These are phyloP conservation scores for Corymbia maculata DNA, from an alignment of 345 rosid species.

Conservation along the genomic window DNA sequence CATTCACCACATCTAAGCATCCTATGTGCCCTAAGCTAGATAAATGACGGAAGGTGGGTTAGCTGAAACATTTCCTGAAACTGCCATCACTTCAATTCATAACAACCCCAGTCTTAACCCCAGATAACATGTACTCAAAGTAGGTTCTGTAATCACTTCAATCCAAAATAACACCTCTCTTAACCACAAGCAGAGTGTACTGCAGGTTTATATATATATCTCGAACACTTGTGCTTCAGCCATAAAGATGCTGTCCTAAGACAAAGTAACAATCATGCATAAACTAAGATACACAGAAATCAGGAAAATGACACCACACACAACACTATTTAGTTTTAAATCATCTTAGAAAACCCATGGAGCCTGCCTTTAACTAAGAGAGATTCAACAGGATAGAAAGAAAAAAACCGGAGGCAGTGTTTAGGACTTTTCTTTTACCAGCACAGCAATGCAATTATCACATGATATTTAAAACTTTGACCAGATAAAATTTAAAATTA, in stretches of 20 bases:
- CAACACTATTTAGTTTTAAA: neutral
- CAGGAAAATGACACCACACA: neutral
- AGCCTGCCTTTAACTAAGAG: neutral
- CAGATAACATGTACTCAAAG: too few species aligned
- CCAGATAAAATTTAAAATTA: neutral
- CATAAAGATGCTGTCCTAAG: neutral
- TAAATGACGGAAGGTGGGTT: neutral
- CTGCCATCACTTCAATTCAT: neutral
- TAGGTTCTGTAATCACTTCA: neutral
- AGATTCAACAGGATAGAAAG: neutral
- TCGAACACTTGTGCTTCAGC: neutral
- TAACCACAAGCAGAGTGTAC: neutral
- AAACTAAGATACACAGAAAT: neutral
- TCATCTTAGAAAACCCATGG: neutral
- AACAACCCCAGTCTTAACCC: too few species aligned
- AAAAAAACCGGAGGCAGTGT: neutral
- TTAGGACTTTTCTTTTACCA: neutral
- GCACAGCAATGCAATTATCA: neutral
- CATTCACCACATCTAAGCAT: neutral
- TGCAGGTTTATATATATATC: neutral
- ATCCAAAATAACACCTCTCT: neutral
- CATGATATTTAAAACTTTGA: neutral
- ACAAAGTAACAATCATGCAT: neutral
- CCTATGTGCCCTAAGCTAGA: neutral
- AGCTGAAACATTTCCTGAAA: neutral